phyloP scores from a whole-genome alignment of 441 rosid genomes.

The Kokia cookei region DNA sequence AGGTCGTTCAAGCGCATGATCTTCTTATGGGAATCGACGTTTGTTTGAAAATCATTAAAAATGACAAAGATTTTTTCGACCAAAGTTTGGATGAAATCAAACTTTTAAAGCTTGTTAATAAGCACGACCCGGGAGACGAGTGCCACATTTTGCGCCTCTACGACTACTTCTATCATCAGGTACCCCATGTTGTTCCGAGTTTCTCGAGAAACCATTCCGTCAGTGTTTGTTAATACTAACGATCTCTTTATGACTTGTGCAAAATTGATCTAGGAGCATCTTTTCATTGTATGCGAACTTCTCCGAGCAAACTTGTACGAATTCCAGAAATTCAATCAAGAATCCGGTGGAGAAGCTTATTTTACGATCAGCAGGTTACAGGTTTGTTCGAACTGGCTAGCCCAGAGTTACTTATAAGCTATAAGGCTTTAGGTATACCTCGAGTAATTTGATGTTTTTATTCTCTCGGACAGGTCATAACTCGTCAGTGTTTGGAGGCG shows the following conservation, averaged over 20 bases:
- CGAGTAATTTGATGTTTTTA: not conserved
- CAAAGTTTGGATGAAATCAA: constrained; percentile 97
- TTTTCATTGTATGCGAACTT: constrained; percentile 93
- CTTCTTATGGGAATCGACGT: constrained; percentile 66
- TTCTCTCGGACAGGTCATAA: constrained; percentile 43
- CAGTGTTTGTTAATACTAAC: not conserved
- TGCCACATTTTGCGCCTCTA: constrained; percentile 77
- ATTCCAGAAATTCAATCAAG: constrained; percentile 82
- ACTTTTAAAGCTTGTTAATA: constrained; percentile 83
- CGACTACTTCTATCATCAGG: constrained; percentile 95
- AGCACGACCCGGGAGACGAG: constrained; percentile 78
- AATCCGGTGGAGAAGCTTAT: constrained; percentile 76
- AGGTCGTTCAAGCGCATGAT: constrained; percentile 89
- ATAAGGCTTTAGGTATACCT: not conserved
- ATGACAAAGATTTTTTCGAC: constrained; percentile 92
- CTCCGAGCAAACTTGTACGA: constrained; percentile 85
- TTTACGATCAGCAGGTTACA: constrained; percentile 68
- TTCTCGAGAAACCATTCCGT: not conserved
- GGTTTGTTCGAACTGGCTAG: constrained; percentile 35
- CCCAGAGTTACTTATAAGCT: not conserved
- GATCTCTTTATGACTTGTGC: not conserved
- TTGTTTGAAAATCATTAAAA: constrained; percentile 89
- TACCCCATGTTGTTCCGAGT: constrained; percentile 4
- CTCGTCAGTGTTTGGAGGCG: constrained; percentile 88
- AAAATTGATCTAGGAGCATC: constrained; percentile 63